These are phyloP conservation scores for Ascochyta rabiei DNA, from an alignment of 2,329 filamentous ascomycete genomes.

Conservation along the genomic window DNA sequence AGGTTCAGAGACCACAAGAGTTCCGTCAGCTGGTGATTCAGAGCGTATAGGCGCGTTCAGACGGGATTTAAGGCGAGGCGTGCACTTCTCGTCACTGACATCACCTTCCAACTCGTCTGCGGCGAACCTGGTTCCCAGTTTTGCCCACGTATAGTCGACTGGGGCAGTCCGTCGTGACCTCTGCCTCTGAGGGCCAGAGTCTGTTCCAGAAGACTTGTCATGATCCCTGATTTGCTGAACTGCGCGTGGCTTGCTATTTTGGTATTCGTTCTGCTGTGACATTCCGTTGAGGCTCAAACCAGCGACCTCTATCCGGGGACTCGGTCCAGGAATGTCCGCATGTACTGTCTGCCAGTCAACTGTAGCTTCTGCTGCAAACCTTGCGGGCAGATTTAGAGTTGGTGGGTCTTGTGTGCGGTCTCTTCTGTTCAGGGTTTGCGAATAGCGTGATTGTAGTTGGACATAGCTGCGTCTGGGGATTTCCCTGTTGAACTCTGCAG, in stretches of 20 bases:
- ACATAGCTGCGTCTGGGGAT: conserved; percentile 40
- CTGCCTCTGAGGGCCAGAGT: conserved; percentile 20
- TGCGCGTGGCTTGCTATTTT: neutral
- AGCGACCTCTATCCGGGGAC: neutral
- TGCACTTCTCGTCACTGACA: neutral
- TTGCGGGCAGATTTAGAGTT: conserved; percentile 27
- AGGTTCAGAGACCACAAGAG: conserved; percentile 10
- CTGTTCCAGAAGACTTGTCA: conserved; percentile 28
- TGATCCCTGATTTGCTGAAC: conserved; percentile 5
- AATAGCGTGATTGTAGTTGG: conserved; percentile 38
- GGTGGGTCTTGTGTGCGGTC: conserved; percentile 33
- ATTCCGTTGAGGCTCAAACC: neutral
- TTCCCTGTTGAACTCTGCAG: conserved; percentile 28
- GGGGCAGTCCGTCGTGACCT: conserved; percentile 32
- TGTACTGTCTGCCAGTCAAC: conserved; percentile 33
- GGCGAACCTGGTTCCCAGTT: conserved; percentile 3
- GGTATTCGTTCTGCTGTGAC: neutral
- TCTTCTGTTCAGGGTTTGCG: conserved; percentile 32
- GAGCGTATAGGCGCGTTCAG: conserved; percentile 1
- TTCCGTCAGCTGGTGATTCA: conserved; percentile 22
- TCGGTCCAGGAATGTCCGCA: neutral
- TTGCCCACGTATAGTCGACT: conserved; percentile 38
- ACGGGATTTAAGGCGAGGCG: neutral
- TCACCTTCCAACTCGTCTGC: conserved; percentile 11
- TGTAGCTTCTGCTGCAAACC: conserved; percentile 33